These are phyloP conservation scores for Colletotrichum abscissum DNA, from an alignment of 2,329 filamentous ascomycete genomes.

Conservation along the genomic window DNA sequence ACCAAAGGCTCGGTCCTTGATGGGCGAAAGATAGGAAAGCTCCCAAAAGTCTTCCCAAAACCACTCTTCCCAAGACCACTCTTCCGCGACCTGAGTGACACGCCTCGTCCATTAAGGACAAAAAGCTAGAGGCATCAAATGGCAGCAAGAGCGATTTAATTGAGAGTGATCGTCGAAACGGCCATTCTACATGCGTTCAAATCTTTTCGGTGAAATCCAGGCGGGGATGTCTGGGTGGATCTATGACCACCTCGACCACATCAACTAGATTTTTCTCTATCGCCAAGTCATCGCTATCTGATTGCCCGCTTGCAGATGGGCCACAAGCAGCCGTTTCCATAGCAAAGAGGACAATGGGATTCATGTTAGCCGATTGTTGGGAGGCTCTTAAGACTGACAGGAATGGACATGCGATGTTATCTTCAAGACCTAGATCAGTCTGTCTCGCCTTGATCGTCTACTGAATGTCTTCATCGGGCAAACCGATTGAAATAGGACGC, in stretches of 20 bases:
- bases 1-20: neutral
- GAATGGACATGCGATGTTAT: neutral
- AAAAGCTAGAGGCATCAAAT: neutral
- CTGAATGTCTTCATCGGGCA: neutral
- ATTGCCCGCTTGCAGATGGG: constrained; percentile 11
- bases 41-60: neutral
- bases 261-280: neutral
- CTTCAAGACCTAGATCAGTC: neutral
- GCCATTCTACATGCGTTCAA: neutral
- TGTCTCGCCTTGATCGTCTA: neutral
- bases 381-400: neutral
- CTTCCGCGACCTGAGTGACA: neutral
- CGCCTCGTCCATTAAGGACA: neutral
- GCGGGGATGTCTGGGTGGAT: no score
- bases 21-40: neutral
- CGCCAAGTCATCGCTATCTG: neutral
- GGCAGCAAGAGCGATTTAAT: no score
- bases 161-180: neutral
- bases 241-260: neutral
- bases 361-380: neutral
- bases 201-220: neutral
- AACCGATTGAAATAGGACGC: neutral
- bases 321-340: neutral
- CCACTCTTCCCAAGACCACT: neutral
- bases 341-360: neutral